Evolutionary conservation across 1,139 yeast genomes (phyloP), one percentile per base, ranked within the genome.

Genomic region (Eremothecium gossypii): DNA sequence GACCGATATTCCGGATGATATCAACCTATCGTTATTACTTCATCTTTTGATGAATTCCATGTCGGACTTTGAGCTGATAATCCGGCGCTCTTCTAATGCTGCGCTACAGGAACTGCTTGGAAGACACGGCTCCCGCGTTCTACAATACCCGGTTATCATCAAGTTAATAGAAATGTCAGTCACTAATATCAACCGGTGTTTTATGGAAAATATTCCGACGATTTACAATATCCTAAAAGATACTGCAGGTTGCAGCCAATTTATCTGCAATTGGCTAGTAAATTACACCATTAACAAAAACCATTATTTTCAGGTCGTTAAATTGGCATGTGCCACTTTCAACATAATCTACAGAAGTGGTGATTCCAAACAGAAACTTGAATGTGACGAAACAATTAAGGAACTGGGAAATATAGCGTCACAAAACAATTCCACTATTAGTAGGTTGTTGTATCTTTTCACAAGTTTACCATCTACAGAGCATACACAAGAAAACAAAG

Each of bases 101-200:
- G 93, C 94, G 0, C 55, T 86, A 3, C 96, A 89, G 57, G 97
- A 89, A 54, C 71, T 83, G 8, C 60, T 85, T 3, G 97, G 97
- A 0, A 66, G 96, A 35, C 79, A 78, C 55, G 84, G 84, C 0
- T 10, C 28, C 41, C 2, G 43, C 14, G 13, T 53, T 4, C 38
- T 58, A n/a, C 50, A 50, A 31, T 49, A 47, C 33, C 33, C 26
- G 1, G 43, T 49, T n/a, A 45, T 46, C n/a, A 72, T 87, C 17
- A 64, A 62, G 14, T 57, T 84, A 9, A 73, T 86, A 34, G 86
- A 83, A 45, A 48, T 69, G 1, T 70, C 86, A 40, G 79, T 76
- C 41, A 73, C 65, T 46, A 64, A 70, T 33, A 52, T 72, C 17
- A 55, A 61, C 6, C 51, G 57, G n/a, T 63, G 78, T 1, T 73